Conservation (phyloP, 23 red algal genomes). For the Agarophyton chilense region DNA sequence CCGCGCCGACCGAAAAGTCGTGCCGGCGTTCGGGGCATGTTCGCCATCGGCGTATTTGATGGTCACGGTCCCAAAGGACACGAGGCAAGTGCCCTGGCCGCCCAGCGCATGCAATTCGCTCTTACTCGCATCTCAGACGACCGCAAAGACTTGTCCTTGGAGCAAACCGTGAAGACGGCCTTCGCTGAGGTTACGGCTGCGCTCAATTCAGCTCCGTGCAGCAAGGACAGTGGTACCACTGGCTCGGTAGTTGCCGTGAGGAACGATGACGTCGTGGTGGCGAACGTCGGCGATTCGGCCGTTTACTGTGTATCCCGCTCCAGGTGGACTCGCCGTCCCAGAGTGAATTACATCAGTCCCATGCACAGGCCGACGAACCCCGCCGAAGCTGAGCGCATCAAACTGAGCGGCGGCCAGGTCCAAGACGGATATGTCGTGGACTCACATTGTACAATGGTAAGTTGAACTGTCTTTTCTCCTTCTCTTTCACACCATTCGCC, state of each 20-base stretch:
- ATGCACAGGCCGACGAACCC: constrained; percentile 47
- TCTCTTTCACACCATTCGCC: no score
- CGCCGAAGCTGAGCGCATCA: constrained; percentile 33
- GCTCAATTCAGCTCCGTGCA: constrained; percentile 38
- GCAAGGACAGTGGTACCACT: constrained; percentile 37
- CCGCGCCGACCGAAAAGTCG: not conserved
- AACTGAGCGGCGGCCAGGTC: constrained; percentile 31
- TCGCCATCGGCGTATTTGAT: constrained; percentile 62
- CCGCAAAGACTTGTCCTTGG: constrained; percentile 6
- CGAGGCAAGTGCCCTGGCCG: constrained; percentile 38
- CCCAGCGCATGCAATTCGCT: constrained; percentile 20
- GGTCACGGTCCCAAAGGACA: constrained; percentile 45
- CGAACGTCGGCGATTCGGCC: constrained; percentile 45
- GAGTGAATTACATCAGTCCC: constrained; percentile 12
- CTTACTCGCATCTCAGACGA: constrained; percentile 24
- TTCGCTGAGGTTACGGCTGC: constrained; percentile 31
- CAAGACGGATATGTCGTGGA: constrained; percentile 42
- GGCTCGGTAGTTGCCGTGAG: constrained; percentile 42
- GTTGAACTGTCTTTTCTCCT: not conserved
- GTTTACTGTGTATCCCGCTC: constrained; percentile 27
- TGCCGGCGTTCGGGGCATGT: constrained; percentile 12
- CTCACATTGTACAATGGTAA: constrained; percentile 2
- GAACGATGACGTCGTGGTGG: constrained; percentile 49
- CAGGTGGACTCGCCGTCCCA: constrained; percentile 4
- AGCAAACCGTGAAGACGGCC: not conserved